A percentile compares a stretch with the other conserved stretches of the same genome.
These are phyloP conservation scores for Trebouxia sp. DNA, from an alignment of 139 green algal genomes.

Conservation along the genomic window DNA sequence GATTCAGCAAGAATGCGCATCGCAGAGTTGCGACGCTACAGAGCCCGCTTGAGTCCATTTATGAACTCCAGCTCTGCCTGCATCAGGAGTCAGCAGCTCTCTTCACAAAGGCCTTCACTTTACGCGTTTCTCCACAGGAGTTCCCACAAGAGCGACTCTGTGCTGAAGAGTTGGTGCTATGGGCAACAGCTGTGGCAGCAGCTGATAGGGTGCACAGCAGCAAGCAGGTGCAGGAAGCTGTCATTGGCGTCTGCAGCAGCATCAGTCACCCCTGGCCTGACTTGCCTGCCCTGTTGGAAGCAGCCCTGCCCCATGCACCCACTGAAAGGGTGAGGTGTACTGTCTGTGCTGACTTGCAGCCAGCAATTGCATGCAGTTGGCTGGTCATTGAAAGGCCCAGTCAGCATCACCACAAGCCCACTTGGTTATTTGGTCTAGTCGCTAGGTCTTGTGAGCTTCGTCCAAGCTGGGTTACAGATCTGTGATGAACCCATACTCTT, in stretches of 20 bases:
- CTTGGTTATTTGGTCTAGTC: too few relatives aligned
- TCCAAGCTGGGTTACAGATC: too few relatives aligned
- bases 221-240: neutral
- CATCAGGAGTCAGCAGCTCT: too few relatives aligned
- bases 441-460: too few relatives aligned
- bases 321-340: neutral
- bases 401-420: too few relatives aligned
- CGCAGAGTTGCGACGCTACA: too few relatives aligned
- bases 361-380: neutral
- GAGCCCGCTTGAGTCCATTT: too few relatives aligned
- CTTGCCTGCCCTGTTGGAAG: neutral
- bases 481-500: too few relatives aligned
- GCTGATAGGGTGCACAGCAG: conserved; percentile 13
- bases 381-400: too few relatives aligned
- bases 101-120: neutral
- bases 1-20: too few relatives aligned
- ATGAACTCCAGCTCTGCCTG: too few relatives aligned
- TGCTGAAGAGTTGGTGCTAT: neutral
- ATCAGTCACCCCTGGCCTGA: neutral
- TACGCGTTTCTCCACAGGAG: neutral
- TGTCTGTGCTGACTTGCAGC: too few relatives aligned
- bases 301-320: neutral
- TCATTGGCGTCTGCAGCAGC: conserved; percentile 1
- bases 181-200: conserved; percentile 16
- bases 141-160: neutral